phyloP scores from a whole-genome alignment of 2,329 filamentous ascomycete species.

The Lecanicillium sp. region DNA sequence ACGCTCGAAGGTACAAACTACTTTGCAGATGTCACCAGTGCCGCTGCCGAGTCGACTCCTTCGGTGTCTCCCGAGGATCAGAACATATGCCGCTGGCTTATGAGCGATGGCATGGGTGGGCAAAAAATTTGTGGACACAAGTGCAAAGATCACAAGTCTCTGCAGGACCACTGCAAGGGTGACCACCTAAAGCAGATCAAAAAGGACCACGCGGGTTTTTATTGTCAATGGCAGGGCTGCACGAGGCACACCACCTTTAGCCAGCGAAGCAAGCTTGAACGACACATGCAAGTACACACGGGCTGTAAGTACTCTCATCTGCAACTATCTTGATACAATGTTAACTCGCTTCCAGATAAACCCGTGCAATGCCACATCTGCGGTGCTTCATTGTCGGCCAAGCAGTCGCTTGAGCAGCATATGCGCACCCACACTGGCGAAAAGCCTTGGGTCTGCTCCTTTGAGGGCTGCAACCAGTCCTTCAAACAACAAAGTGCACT shows the following conservation, averaged over 20 bases:
- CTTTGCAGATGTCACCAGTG: constrained; percentile 9
- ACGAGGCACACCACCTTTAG: constrained; percentile 47
- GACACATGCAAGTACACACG: constrained; percentile 61
- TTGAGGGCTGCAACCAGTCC: constrained; percentile 44
- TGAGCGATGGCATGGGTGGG: constrained; percentile 16
- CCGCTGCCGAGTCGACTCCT: constrained; percentile 14
- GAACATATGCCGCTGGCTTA: constrained; percentile 29
- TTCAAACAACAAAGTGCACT: constrained; percentile 64
- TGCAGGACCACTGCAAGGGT: constrained; percentile 50
- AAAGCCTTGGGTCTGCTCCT: constrained; percentile 54
- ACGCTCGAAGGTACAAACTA: constrained; percentile 19
- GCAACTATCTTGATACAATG: background rate
- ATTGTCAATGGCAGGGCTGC: constrained; percentile 54
- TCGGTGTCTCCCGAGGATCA: constrained; percentile 20
- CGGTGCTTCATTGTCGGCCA: constrained; percentile 54
- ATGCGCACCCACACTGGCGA: constrained; percentile 60
- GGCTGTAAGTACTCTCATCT: constrained; percentile 44
- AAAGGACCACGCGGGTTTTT: constrained; percentile 40
- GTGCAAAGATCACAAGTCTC: constrained; percentile 40
- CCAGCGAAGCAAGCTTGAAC: constrained; percentile 57
- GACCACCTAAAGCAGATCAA: constrained; percentile 42
- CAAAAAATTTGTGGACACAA: constrained; percentile 25
- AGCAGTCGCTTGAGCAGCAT: constrained; percentile 63
- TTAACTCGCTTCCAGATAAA: constrained; percentile 41
- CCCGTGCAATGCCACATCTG: constrained; percentile 53